A percentile compares a stretch with the other conserved stretches of the same genome.
Conservation (phyloP, 2,329 filamentous ascomycete genomes). For the Pestalotiopsis sp. region DNA sequence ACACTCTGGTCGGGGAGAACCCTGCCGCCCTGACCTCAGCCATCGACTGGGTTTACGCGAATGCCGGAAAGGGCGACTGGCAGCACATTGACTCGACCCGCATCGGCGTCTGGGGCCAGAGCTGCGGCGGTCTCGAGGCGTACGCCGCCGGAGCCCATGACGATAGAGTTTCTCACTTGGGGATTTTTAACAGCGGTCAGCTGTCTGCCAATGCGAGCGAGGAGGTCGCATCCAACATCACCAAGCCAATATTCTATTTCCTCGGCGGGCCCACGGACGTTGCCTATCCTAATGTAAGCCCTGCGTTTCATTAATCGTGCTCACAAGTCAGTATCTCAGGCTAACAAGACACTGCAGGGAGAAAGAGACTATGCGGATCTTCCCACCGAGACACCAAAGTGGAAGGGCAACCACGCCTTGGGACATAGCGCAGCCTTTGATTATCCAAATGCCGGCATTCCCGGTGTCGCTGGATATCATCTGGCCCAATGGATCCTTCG, state of each 20-base stretch:
- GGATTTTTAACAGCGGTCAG: constrained; percentile 28
- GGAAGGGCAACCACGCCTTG: constrained; percentile 22
- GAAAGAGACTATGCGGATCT: constrained; percentile 21
- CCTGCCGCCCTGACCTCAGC: constrained; percentile 16
- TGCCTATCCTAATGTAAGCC: constrained; percentile 21
- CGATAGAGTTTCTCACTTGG: constrained; percentile 19
- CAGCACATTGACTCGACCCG: constrained; percentile 25
- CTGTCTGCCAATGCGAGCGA: constrained; percentile 9
- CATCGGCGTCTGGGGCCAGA: constrained; percentile 29
- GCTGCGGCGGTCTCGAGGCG: constrained; percentile 33
- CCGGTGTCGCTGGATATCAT: constrained; percentile 18
- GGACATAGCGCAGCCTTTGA: constrained; percentile 23
- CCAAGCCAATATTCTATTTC: constrained; percentile 21
- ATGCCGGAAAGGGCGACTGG: constrained; percentile 20
- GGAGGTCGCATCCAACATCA: constrained; percentile 15
- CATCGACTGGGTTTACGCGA: constrained; percentile 23
- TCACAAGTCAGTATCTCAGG: not conserved
- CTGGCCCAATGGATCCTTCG: constrained; percentile 16
- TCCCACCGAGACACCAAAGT: constrained; percentile 17
- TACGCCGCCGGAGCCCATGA: constrained; percentile 23
- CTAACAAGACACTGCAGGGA: constrained; percentile 12
- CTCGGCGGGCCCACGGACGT: constrained; percentile 22
- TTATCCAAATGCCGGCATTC: constrained; percentile 21
- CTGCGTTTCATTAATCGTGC: not conserved
- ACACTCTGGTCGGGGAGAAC: not conserved